Evolutionary conservation across 768 basidiomycete species (phyloP), one percentile per base, ranked within the genome.

Genomic region (Astraeus odoratus): DNA sequence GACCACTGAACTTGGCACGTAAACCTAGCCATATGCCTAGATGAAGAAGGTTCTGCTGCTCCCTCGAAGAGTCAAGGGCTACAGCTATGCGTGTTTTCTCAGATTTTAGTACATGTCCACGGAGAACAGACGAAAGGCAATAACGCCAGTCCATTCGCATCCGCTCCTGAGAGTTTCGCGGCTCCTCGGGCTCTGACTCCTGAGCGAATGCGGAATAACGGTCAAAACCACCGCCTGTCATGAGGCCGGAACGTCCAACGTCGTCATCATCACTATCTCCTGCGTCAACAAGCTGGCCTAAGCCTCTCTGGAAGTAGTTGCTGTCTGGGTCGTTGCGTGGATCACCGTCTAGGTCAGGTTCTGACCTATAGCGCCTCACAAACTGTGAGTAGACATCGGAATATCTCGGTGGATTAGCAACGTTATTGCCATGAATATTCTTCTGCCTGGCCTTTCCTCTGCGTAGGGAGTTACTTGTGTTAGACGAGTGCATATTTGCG

Each of bases 81-180:
- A 81, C 81, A 23, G 86, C 86, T 48, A 97, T 93, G 46, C 96
- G 80, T 20, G 86, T 87, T 67, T 92, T 96, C 68, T 98, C 96
- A 1, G 90, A 86, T 61, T 86, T 90, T 51, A 99, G 78, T 9
- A 99, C 92, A 56, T 98, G 94, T 8, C 96, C 94, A 24, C 80
- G 80, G 37, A 99, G 74, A 20, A 98, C 95, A 24, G 93, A 95
- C 10, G 89, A 80, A 25, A 98, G 78, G 81, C 97, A 86, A 15
- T 85, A 85, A 64, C 94, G 92, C 96, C 96, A 98, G 65, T 96
- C 93, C 39, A 94, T 65, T 22, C 94, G 74, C 55, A 92, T 87
- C 50, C 78, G 74, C 57, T 91, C 86, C 55, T 86, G 80, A 43
- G 74, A 70, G 2, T 86, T 83, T 33, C 79, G 76, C 20, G 85